These are phyloP conservation scores for Vararia minispora DNA, from an alignment of 768 basidiomycete species.

Conservation along the genomic window DNA sequence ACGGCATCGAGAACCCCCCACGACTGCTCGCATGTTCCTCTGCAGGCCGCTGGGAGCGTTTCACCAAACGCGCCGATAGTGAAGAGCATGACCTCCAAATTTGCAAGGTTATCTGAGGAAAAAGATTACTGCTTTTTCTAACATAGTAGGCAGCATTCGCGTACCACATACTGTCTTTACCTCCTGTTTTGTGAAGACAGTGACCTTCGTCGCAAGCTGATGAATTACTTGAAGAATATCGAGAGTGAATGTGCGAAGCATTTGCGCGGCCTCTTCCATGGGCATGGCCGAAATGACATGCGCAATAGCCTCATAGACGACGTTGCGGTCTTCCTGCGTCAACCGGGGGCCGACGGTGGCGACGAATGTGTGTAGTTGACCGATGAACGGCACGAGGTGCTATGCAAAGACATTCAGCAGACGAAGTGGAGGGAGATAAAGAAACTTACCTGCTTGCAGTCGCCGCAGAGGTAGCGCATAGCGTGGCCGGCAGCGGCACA, in stretches of 20 bases:
- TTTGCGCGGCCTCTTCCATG: constrained; percentile 76
- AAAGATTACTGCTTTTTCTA: background rate
- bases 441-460: constrained; percentile 70
- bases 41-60: constrained; percentile 70
- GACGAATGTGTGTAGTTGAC: constrained; percentile 85
- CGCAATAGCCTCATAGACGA: constrained; percentile 93
- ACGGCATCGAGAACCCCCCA: constrained; percentile 81
- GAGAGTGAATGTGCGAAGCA: constrained; percentile 75
- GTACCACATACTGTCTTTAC: constrained; percentile 56
- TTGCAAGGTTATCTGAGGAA: constrained; percentile 70
- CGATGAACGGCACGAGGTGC: constrained; percentile 88
- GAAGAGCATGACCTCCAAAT: constrained; percentile 83
- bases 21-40: constrained; percentile 64
- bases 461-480: constrained; percentile 92
- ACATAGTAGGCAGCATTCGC: constrained; percentile 18
- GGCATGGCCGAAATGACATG: constrained; percentile 93
- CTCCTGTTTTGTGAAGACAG: constrained; percentile 56
- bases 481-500: constrained; percentile 92
- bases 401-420: constrained; percentile 20
- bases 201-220: constrained; percentile 40
- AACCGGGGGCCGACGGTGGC: constrained; percentile 70
- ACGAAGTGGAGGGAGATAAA: constrained; percentile 3
- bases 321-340: constrained; percentile 75
- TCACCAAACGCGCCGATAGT: constrained; percentile 77
- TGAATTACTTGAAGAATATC: constrained; percentile 79